phyloP scores from a whole-genome alignment of 306 rosid genomes.

The Cicer bijugum region DNA sequence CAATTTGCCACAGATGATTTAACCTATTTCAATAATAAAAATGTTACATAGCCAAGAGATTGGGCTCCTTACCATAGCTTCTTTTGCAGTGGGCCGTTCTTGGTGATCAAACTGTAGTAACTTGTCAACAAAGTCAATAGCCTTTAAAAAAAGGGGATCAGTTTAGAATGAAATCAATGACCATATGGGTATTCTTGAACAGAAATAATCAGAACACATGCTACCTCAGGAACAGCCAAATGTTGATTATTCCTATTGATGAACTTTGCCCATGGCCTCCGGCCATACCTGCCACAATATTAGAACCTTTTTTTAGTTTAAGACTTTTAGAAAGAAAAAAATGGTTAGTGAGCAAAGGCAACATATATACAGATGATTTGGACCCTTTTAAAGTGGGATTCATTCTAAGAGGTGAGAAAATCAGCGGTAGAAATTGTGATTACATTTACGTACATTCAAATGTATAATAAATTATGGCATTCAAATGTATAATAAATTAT shows the following conservation, averaged over 20 bases:
- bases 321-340: constrained; percentile 1
- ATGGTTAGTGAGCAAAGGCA: constrained; percentile 25
- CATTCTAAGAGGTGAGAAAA: neutral
- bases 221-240: constrained; percentile 85
- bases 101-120: constrained; percentile 82
- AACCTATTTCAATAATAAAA: neutral
- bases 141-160: constrained; percentile 48
- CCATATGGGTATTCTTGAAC: neutral
- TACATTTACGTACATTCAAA: neutral
- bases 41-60: constrained; percentile 4
- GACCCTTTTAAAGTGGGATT: constrained; percentile 5
- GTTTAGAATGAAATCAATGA: constrained; percentile 26
- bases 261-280: constrained; percentile 86
- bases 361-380: neutral
- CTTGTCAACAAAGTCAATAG: constrained; percentile 85
- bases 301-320: neutral
- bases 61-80: constrained; percentile 77
- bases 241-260: constrained; percentile 72
- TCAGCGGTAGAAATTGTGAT: neutral
- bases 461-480: neutral
- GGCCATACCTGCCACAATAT: constrained; percentile 65
- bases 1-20: neutral
- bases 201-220: constrained; percentile 8
- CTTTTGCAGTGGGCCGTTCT: constrained; percentile 90
- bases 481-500: neutral